Evolutionary conservation across 2,329 filamentous ascomycete species (phyloP).

Genomic region (Xylaria sp.): DNA sequence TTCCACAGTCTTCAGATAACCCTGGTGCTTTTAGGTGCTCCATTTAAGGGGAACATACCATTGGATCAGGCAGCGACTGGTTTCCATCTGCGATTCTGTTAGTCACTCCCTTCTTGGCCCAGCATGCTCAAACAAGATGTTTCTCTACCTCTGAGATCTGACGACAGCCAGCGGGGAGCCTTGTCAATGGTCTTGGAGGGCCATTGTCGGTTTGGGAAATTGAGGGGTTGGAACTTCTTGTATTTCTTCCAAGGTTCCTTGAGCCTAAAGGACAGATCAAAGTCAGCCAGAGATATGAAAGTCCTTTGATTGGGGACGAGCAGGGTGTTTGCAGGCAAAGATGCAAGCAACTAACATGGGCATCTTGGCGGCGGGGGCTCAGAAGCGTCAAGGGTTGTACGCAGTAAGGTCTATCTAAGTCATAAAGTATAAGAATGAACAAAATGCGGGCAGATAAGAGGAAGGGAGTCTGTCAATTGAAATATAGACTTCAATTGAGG

Average conservation of each 20-base stretch:
- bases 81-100: background rate
- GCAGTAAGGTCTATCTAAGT: no score
- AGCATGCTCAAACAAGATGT: background rate
- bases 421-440: background rate
- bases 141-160: background rate
- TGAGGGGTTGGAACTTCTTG: constrained; percentile 56
- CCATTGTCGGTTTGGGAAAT: constrained; percentile 82
- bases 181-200: constrained; percentile 84
- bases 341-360: constrained; percentile 9
- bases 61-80: background rate
- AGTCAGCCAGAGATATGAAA: background rate
- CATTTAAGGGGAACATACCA: background rate
- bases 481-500: background rate
- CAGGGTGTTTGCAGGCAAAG: no score
- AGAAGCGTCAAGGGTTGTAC: background rate
- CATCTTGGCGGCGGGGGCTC: constrained; percentile 12
- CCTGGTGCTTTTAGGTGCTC: background rate
- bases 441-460: background rate
- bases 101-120: background rate
- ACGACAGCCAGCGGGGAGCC: constrained; percentile 78
- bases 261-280: background rate
- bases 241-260: constrained; percentile 30
- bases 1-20: background rate
- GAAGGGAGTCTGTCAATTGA: background rate
- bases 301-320: background rate